A percentile compares a stretch with the other conserved stretches of the same genome.
phyloP scores from a whole-genome alignment of 208 protist species.

The Trypanosoma platydactyli region DNA sequence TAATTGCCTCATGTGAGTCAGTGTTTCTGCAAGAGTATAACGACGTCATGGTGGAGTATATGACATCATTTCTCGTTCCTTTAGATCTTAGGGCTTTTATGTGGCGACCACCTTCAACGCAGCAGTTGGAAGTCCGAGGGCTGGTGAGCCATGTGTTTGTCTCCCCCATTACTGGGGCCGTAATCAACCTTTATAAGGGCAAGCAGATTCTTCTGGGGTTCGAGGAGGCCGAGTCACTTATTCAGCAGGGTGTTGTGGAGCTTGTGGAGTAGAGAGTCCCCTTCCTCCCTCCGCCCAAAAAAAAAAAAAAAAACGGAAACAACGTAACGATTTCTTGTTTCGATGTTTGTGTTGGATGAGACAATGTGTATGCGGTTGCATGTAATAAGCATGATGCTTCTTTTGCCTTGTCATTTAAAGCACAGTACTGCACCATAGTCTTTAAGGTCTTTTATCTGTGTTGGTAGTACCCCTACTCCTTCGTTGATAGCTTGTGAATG shows the following conservation, averaged over 20 bases:
- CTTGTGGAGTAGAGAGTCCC: constrained; percentile 39
- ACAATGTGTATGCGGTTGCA: too few relatives aligned
- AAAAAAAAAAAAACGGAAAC: not conserved
- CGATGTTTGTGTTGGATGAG: not conserved
- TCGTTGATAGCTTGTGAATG: constrained; percentile 28
- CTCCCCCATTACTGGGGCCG: constrained; percentile 63
- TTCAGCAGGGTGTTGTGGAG: constrained; percentile 78
- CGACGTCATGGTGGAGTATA: constrained; percentile 84
- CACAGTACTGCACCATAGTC: too few relatives aligned
- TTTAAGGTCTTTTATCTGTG: not conserved
- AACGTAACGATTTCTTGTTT: not conserved
- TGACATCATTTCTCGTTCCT: constrained; percentile 82
- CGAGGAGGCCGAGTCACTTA: constrained; percentile 82
- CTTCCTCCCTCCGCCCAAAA: too few relatives aligned
- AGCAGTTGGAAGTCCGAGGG: constrained; percentile 80
- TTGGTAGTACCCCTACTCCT: not conserved
- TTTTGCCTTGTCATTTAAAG: too few relatives aligned
- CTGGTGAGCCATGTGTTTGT: constrained; percentile 72
- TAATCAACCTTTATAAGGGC: constrained; percentile 72
- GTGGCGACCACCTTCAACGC: constrained; percentile 74
- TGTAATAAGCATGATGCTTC: too few relatives aligned
- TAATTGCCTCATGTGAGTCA: constrained; percentile 54
- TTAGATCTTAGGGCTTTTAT: constrained; percentile 78
- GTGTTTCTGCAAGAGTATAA: constrained; percentile 78
- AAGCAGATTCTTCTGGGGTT: constrained; percentile 76